Conservation (phyloP, 78 protist species). For the Speleostelium caveatum region DNA sequence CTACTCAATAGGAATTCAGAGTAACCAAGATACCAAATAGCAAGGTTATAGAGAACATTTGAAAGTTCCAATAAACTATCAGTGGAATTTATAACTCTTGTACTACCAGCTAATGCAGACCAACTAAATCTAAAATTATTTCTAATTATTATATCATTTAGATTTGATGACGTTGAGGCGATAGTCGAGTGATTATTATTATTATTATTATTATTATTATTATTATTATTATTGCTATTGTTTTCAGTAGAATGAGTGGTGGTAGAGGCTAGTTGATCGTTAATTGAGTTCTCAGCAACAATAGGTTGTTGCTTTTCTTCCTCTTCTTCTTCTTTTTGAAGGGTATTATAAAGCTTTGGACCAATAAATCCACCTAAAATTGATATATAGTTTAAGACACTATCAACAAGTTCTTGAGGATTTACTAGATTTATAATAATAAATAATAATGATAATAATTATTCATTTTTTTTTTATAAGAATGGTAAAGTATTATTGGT, state of each 20-base stretch:
- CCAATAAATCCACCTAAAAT: constrained; percentile 51
- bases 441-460: not conserved
- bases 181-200: not conserved
- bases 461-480: not conserved
- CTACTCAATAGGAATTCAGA: constrained; percentile 39
- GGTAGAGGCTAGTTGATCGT: not conserved
- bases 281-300: not conserved
- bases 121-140: constrained; percentile 43
- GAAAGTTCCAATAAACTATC: constrained; percentile 33
- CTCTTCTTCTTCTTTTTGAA: not conserved
- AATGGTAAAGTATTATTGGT: not conserved
- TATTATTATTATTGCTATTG: not conserved
- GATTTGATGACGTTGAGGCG: not conserved
- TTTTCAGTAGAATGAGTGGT: not conserved
- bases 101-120: constrained; percentile 38
- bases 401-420: constrained; percentile 18
- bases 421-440: constrained; percentile 10
- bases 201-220: not conserved
- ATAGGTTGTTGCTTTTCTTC: too few species aligned
- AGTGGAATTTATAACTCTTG: not conserved
- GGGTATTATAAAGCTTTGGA: not conserved
- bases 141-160: constrained; percentile 20
- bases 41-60: constrained; percentile 30
- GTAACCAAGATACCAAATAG: constrained; percentile 67
- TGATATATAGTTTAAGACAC: constrained; percentile 25